phyloP scores from a whole-genome alignment of 495 filamentous ascomycete genomes.

The Penicillium samsonianum region DNA sequence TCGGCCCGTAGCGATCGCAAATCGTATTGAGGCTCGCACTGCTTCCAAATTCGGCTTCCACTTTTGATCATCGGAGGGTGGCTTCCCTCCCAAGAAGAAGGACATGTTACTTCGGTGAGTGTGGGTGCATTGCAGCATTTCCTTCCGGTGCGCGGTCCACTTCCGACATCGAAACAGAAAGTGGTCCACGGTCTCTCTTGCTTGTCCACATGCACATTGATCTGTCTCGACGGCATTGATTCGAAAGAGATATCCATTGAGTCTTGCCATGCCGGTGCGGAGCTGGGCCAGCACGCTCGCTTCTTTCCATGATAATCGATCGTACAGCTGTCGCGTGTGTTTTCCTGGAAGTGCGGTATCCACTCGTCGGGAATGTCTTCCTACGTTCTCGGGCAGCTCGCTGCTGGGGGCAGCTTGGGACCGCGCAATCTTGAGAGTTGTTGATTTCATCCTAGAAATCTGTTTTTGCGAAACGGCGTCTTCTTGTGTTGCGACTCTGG shows the following conservation, averaged over 20 bases:
- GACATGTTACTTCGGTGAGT: constrained; percentile 35
- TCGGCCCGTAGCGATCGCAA: constrained; percentile 35
- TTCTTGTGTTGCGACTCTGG: no score
- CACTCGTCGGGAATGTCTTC: neutral
- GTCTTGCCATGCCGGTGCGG: constrained; percentile 32
- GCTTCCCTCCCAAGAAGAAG: constrained; percentile 36
- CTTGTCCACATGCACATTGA: no score
- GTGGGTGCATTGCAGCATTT: constrained; percentile 35
- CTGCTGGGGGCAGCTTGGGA: neutral
- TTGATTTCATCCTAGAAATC: neutral
- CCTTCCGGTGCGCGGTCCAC: constrained; percentile 30
- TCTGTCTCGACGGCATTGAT: no score
- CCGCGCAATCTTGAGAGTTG: neutral
- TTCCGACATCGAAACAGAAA: constrained; percentile 39
- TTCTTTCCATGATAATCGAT: constrained; percentile 30
- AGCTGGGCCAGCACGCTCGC: constrained; percentile 32
- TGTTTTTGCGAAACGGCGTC: no score
- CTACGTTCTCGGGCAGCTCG: neutral
- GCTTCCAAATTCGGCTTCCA: constrained; percentile 34
- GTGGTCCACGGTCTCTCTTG: no score
- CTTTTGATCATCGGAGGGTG: constrained; percentile 29
- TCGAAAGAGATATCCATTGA: constrained; percentile 21
- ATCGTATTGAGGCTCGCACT: constrained; percentile 31
- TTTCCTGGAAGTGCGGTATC: neutral
- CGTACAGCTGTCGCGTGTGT: constrained; percentile 31